These are phyloP conservation scores for Ceratobasidium sp. DNA, from an alignment of 1,284 basidiomycete genomes.

Conservation along the genomic window DNA sequence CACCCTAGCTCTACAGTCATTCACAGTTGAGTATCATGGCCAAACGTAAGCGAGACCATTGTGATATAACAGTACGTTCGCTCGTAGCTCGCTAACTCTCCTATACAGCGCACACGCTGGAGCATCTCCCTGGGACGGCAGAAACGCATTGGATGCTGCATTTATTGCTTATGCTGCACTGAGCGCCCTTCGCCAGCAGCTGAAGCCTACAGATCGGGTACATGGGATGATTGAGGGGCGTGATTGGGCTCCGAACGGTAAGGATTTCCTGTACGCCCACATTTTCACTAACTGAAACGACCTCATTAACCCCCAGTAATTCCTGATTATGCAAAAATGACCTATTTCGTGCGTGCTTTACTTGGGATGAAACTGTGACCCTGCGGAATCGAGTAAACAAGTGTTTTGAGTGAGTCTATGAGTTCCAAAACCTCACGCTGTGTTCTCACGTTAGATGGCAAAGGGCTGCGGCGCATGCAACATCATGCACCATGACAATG, in stretches of 20 bases:
- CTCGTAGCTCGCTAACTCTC: constrained; percentile 15
- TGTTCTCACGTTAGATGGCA: constrained; percentile 10
- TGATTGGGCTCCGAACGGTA: constrained; percentile 73
- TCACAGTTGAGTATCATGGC: constrained; percentile 73
- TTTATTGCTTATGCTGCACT: constrained; percentile 81
- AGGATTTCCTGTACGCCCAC: constrained; percentile 45
- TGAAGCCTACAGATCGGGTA: constrained; percentile 62
- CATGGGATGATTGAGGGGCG: constrained; percentile 73
- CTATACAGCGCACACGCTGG: constrained; percentile 73
- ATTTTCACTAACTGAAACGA: not conserved
- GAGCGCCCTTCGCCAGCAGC: constrained; percentile 78
- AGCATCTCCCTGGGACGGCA: constrained; percentile 81
- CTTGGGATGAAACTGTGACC: constrained; percentile 62
- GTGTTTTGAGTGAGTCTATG: constrained; percentile 68
- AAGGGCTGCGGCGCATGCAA: constrained; percentile 77
- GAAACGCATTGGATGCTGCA: constrained; percentile 86
- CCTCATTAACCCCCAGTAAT: constrained; percentile 67
- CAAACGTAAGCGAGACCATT: constrained; percentile 61
- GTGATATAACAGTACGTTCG: constrained; percentile 10
- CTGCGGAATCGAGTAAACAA: constrained; percentile 64
- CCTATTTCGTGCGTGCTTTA: constrained; percentile 73
- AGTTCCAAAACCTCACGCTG: constrained; percentile 28
- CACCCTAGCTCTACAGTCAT: constrained; percentile 67
- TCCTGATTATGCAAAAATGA: constrained; percentile 78
- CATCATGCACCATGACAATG: constrained; percentile 70